phyloP scores from a whole-genome alignment of 2,329 filamentous ascomycete species.

The Trichoderma pleuroti region DNA sequence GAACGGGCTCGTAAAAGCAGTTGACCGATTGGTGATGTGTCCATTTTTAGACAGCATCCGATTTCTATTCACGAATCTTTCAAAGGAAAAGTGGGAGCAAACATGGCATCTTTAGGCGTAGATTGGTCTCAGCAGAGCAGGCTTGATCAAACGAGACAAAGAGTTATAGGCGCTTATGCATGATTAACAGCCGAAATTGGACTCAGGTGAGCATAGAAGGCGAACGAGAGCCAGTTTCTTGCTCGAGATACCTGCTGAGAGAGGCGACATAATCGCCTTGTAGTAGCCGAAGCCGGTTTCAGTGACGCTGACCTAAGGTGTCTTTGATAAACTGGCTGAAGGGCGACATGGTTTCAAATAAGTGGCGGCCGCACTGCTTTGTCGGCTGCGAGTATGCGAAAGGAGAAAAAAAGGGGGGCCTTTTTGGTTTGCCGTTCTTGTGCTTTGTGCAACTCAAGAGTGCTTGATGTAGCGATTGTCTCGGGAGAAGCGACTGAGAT shows the following conservation, averaged over 20 bases:
- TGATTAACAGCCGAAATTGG: not conserved
- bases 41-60: not conserved
- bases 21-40: not conserved
- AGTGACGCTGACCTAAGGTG: not conserved
- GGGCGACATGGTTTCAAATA: not conserved
- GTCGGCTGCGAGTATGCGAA: not conserved
- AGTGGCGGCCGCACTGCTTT: not conserved
- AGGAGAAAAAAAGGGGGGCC: not conserved
- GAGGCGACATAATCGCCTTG: not conserved
- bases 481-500: conserved; percentile 10
- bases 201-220: not conserved
- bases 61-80: not conserved
- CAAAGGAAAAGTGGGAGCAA: not conserved
- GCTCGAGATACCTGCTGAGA: not conserved
- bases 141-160: not conserved
- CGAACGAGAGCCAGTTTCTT: not conserved
- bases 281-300: not conserved
- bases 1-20: not conserved
- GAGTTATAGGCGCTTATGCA: not conserved
- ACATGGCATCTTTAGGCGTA: conserved; percentile 1
- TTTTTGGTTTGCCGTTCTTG: not conserved
- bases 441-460: not conserved
- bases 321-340: not conserved
- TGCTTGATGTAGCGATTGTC: conserved; percentile 14
- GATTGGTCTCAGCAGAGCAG: not conserved